phyloP scores from a whole-genome alignment of 1,139 yeast species.

The Saccharomyces hybrid region DNA sequence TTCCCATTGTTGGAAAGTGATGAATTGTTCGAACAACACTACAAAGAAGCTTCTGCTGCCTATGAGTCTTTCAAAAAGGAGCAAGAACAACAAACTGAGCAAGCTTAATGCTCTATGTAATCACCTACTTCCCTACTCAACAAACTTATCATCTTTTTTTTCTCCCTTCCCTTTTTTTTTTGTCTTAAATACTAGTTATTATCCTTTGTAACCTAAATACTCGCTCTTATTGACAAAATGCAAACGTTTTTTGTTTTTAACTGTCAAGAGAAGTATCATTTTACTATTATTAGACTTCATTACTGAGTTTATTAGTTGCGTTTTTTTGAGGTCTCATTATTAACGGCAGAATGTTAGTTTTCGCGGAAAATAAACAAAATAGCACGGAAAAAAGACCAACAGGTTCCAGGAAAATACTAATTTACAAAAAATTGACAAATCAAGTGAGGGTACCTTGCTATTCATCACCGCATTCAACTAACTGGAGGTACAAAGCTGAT shows the following conservation, averaged over 20 bases:
- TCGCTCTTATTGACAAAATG: background rate
- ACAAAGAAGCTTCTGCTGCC: slow-evolving; percentile 92
- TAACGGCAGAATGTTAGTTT: background rate
- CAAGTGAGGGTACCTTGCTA: background rate
- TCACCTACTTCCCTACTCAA: background rate
- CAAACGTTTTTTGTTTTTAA: background rate
- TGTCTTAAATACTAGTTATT: background rate
- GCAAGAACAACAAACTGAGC: slow-evolving; percentile 25
- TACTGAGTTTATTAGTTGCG: background rate
- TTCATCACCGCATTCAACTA: background rate
- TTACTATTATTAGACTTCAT: background rate
- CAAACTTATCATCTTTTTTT: background rate
- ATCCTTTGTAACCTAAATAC: background rate
- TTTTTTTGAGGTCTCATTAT: background rate
- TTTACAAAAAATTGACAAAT: background rate
- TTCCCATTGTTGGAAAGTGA: slow-evolving; percentile 85
- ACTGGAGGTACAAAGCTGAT: background rate
- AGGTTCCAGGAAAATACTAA: background rate
- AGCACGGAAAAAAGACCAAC: background rate
- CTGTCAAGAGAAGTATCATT: background rate
- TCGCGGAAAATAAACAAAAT: background rate
- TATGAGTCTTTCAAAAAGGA: slow-evolving; percentile 70
- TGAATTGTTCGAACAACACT: slow-evolving; percentile 81
- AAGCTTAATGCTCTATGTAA: slow-evolving; percentile 7
- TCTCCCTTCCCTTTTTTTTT: background rate